phyloP scores from a whole-genome alignment of 495 filamentous ascomycete species.

The Daldinia grandis region DNA sequence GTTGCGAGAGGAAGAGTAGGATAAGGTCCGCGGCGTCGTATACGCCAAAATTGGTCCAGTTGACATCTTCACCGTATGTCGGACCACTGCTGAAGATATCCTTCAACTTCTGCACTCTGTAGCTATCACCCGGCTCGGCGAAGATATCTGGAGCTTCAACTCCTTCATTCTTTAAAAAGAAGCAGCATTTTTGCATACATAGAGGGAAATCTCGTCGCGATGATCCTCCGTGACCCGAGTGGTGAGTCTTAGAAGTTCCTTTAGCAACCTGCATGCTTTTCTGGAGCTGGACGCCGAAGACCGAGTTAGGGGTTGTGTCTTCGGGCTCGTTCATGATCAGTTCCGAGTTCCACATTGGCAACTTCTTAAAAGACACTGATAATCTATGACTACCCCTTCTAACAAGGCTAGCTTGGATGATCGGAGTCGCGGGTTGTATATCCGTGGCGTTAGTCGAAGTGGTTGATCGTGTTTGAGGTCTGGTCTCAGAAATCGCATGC shows the following conservation, averaged over 20 bases:
- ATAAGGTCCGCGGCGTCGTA: slow-evolving; percentile 55
- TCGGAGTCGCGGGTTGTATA: slow-evolving; percentile 29
- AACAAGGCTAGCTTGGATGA: slow-evolving; percentile 44
- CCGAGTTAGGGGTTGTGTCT: slow-evolving; percentile 25
- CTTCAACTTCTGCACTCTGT: slow-evolving; percentile 47
- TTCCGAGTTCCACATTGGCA: slow-evolving; percentile 37
- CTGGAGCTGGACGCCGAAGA: slow-evolving; percentile 52
- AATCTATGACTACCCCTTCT: slow-evolving; percentile 47
- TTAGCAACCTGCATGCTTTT: slow-evolving; percentile 53
- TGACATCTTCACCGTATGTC: slow-evolving; percentile 51
- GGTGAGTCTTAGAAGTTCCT: slow-evolving; percentile 50
- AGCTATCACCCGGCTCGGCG: slow-evolving; percentile 46
- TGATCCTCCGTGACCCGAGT: slow-evolving; percentile 47
- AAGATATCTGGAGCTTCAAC: slow-evolving; percentile 51
- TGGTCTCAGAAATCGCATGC: slow-evolving; percentile 32
- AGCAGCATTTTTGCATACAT: slow-evolving; percentile 55
- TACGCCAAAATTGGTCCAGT: slow-evolving; percentile 50
- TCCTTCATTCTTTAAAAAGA: slow-evolving; percentile 51
- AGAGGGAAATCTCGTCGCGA: slow-evolving; percentile 54
- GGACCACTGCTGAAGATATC: slow-evolving; percentile 49
- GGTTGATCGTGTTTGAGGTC: slow-evolving; percentile 38
- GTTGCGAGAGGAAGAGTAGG: slow-evolving; percentile 51
- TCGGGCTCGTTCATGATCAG: slow-evolving; percentile 26
- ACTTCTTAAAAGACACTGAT: slow-evolving; percentile 46
- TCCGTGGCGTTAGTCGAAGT: slow-evolving; percentile 22